phyloP scores from a whole-genome alignment of 768 basidiomycete species.

The Tylopilus plumbeoviolaceoides region DNA sequence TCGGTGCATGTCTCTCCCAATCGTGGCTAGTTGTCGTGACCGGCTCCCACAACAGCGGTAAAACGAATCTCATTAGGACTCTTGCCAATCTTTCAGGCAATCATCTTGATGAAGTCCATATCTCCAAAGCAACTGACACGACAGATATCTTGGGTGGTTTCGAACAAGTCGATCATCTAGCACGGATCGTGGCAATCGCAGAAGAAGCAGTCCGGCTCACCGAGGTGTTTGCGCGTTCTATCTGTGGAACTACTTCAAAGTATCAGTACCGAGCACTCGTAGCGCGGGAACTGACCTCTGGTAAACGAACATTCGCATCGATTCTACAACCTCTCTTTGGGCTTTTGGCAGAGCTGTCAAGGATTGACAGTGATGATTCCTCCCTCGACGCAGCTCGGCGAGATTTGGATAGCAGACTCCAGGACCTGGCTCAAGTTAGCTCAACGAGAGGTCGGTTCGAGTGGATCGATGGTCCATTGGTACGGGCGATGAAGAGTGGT shows the following conservation, averaged over 20 bases:
- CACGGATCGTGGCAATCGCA: conserved; percentile 35
- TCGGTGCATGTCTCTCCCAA: conserved; percentile 67
- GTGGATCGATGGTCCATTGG: conserved; percentile 93
- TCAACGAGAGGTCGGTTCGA: conserved; percentile 62
- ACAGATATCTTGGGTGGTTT: conserved; percentile 94
- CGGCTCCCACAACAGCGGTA: conserved; percentile 71
- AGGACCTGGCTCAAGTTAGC: conserved; percentile 17
- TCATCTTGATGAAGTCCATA: conserved; percentile 61
- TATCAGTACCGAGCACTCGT: conserved; percentile 15
- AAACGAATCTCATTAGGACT: conserved; percentile 67
- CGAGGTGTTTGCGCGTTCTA: conserved; percentile 37
- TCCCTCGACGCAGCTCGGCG: conserved; percentile 11
- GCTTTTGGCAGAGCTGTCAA: conserved; percentile 29
- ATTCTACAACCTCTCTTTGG: conserved; percentile 23
- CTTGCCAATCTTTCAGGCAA: conserved; percentile 72
- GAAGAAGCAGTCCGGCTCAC: conserved; percentile 38
- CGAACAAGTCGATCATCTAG: conserved; percentile 76
- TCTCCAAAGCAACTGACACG: conserved; percentile 88
- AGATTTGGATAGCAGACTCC: conserved; percentile 20
- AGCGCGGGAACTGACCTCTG: conserved; percentile 14
- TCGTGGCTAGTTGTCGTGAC: conserved; percentile 90
- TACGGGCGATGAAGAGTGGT: conserved; percentile 80
- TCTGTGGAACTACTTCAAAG: conserved; percentile 16
- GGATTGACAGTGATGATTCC: conserved; percentile 7
- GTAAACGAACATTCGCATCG: conserved; percentile 14